Evolutionary conservation across 768 basidiomycete genomes (phyloP).

Genomic region (Mycena belliarum): DNA sequence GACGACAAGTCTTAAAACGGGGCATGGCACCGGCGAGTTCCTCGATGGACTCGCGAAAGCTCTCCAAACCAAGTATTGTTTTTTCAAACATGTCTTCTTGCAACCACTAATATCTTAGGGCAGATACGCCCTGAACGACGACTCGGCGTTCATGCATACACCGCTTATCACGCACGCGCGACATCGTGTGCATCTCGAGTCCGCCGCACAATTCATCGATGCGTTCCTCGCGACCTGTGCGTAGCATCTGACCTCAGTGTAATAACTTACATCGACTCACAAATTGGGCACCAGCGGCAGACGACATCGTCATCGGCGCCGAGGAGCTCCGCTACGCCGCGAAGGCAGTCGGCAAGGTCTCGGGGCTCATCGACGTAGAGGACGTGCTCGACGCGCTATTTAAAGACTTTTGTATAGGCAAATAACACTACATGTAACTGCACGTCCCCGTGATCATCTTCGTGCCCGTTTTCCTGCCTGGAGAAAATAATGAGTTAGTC

Average conservation of each 20-base stretch:
- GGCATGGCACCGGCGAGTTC: conserved; percentile 59
- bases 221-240: conserved; percentile 55
- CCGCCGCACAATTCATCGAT: conserved; percentile 59
- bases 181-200: conserved; percentile 76
- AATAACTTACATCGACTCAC: not conserved
- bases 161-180: conserved; percentile 80
- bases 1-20: conserved; percentile 62
- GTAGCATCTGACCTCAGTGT: not conserved
- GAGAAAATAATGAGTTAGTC: not conserved
- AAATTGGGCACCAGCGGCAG: conserved; percentile 40
- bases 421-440: conserved; percentile 38
- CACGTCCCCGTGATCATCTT: not conserved
- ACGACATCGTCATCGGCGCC: conserved; percentile 80
- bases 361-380: conserved; percentile 78
- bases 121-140: conserved; percentile 31
- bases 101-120: not conserved
- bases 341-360: conserved; percentile 80
- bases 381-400: conserved; percentile 85
- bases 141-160: conserved; percentile 31
- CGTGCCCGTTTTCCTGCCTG: conserved; percentile 11
- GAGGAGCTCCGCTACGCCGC: conserved; percentile 89
- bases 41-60: conserved; percentile 55
- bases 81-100: not conserved
- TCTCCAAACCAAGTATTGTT: conserved; percentile 50
- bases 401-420: conserved; percentile 87